Base-by-base conservation (phyloP, 1,139 yeast species). In the Yamadazyma conglobata region DNA sequence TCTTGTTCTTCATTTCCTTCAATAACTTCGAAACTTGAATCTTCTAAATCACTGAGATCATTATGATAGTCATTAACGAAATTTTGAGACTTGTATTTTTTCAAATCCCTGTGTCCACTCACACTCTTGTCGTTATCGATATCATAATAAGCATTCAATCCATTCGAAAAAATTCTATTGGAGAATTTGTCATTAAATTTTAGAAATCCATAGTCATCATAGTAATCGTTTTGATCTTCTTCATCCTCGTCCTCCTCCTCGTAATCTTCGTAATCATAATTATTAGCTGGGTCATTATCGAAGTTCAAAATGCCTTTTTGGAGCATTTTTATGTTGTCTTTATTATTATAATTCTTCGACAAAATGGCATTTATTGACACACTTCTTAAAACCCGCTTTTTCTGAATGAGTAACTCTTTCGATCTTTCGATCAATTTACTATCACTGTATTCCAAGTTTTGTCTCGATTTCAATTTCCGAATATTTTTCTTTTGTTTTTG, bases 401-500 rank as follows among this genome's bases (percentile, higher is more conserved):
- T 66, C 37, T 65, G 63, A 20, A 69, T 64, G 27, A 68, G 52
- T 48, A 62, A 48, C 32, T 66, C 66, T 39, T 56, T 57, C 14
- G 70, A 64, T 35, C 54, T 58, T 41, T 67, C 67, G 25, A 74
- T 74, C 40, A 74, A 60, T 38, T 70, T 65, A 28, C 73, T 75
- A 54, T 74, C 80, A 3, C 77, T 71, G 43, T 74, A 74, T 41
- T 74, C 79, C 28, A 38, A 30, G 38, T 50, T 34, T 42, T 64
- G 67, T 35, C 60, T 60, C 32, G 60, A 60, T n/a, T 68, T 56
- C 31, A 68, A 51, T 39, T 58, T 64, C 42, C 59, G 59, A 34
- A 66, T 58, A 42, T 62, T 66, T 40, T 64, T 59, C 54, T 64
- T 66, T 40, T 67, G 70, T 36, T 70, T 67, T 42, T 75, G 80